Base-by-base conservation (phyloP, 768 basidiomycete genomes). In the Amanita pseudoporphyria region DNA sequence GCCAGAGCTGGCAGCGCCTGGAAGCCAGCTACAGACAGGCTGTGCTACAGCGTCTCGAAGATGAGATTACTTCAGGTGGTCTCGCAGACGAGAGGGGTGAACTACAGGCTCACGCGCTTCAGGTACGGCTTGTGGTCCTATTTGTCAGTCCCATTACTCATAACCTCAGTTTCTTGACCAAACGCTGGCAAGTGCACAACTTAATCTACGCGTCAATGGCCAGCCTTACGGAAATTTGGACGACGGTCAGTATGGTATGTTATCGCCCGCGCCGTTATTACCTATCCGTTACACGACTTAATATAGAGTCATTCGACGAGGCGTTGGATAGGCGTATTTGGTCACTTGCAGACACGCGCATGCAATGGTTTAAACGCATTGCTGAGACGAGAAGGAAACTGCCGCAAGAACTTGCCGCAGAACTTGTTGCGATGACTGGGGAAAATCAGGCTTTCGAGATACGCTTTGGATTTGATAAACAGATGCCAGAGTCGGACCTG, bases 241-340 rank as follows among this genome's bases (percentile, higher is more conserved):
- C 18, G 69, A 73, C 16, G 70, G 73, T 43, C 77, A 76, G 52
- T 72, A 76, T 57, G 77, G 83, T 79, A 45, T 46, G 65, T 28
- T 9, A 22, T 32, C 24, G 37, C 22, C 28, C 21, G 35, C 22
- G 35, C 45, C 19, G 16, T 9, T 13, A 21, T 3, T 26, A 3
- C 45, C 21, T 31, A 21, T 45, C 7, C 41, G 32, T 28, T 22
- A 37, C 9, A 9, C 19, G 53, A 84, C 18, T 13, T 13, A 81
- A 81, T 38, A 78, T 79, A 56, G 87, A 92, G 58, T 74, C 79
- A 2, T 95, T 92, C 62, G 89, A 95, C 58, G 90, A 95, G 64
- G 80, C 78, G 2, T 76, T 95, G 28, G 91, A 94, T 61, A 69
- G 87, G 44, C 77, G 78, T 39, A 84, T 93, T 39, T 90, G 85